These are phyloP conservation scores for Berberis vulgaris DNA, from an alignment of 164 flowering plant genomes.

Conservation along the genomic window DNA sequence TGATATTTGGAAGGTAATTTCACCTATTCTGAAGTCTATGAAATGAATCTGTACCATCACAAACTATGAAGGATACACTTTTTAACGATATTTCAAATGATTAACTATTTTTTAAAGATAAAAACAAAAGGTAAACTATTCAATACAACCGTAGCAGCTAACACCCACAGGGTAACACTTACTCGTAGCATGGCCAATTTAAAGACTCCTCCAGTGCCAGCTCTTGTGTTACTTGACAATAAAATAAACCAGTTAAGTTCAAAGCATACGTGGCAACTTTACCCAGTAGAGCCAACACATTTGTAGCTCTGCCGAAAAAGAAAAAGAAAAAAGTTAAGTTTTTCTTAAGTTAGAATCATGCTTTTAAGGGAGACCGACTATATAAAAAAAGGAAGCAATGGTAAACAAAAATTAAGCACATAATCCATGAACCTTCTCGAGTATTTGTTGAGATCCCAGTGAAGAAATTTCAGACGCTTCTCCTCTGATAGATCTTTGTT, in stretches of 20 bases:
- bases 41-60: no score
- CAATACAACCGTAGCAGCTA: background rate
- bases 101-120: no score
- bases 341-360: background rate
- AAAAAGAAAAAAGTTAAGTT: background rate
- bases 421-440: conserved; percentile 44
- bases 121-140: no score
- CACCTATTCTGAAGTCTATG: no score
- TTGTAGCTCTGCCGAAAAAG: conserved; percentile 50
- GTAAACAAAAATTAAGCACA: background rate
- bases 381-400: background rate
- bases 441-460: conserved; percentile 80
- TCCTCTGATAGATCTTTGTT: conserved; percentile 57
- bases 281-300: conserved; percentile 53
- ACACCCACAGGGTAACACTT: conserved; percentile 20
- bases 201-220: conserved; percentile 24
- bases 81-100: background rate
- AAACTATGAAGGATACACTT: no score
- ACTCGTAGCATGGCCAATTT: conserved; percentile 31
- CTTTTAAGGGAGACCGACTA: background rate
- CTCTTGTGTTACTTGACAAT: conserved; percentile 43
- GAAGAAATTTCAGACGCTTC: conserved; percentile 66
- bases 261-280: conserved; percentile 65
- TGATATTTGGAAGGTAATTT: no score
- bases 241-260: conserved; percentile 65